phyloP scores from a whole-genome alignment of 2,329 filamentous ascomycete species.

The Xylaria sp. region DNA sequence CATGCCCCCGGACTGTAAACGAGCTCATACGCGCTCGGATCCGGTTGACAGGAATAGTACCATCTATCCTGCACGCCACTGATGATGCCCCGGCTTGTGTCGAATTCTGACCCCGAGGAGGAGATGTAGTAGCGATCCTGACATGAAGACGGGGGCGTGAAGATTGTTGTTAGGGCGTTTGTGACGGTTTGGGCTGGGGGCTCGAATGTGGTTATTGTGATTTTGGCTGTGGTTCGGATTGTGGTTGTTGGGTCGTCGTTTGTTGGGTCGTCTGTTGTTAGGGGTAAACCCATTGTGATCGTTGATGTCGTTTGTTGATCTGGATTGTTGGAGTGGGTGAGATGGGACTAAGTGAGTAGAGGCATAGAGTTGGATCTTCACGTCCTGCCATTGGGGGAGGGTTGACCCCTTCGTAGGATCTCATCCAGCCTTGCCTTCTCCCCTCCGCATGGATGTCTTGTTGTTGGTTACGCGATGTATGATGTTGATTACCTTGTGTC shows the following conservation, averaged over 20 bases:
- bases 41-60: conserved; percentile 5
- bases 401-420: not conserved
- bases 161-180: too few species aligned
- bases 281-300: too few species aligned
- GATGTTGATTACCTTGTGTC: not conserved
- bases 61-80: conserved; percentile 4
- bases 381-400: not conserved
- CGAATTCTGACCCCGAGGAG: not conserved
- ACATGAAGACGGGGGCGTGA: too few species aligned
- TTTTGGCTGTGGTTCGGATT: too few species aligned
- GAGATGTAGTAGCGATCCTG: too few species aligned
- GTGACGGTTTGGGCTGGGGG: too few species aligned
- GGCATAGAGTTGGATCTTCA: not conserved
- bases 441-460: too few species aligned
- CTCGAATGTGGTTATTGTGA: too few species aligned
- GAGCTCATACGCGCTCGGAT: not conserved
- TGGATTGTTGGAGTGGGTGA: not conserved
- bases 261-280: too few species aligned
- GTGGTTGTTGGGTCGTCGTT: too few species aligned
- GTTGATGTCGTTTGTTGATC: not conserved
- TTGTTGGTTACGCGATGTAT: not conserved
- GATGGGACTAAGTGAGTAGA: not conserved
- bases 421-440: not conserved
- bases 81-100: not conserved
- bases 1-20: conserved; percentile 8